Evolutionary conservation across 352 stramenopile species (phyloP).

Genomic region (Globisporangium lucens): DNA sequence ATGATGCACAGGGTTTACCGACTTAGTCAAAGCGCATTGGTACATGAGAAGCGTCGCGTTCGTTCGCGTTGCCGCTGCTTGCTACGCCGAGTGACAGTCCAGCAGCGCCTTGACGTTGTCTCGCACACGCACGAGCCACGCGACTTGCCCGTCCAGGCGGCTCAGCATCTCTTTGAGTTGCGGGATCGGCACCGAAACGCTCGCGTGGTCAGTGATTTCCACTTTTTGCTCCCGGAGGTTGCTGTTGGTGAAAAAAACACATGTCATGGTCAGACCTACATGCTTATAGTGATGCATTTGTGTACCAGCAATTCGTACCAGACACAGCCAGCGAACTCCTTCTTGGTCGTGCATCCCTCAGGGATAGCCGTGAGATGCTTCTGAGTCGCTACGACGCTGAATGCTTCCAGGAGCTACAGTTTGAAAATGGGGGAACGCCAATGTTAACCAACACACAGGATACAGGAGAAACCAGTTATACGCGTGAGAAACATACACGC

Average conservation of each 20-base stretch:
- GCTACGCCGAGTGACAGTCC: constrained; percentile 51
- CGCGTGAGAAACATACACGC: not conserved
- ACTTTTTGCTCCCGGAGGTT: constrained; percentile 71
- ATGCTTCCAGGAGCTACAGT: constrained; percentile 74
- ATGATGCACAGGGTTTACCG: not conserved
- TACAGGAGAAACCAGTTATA: not conserved
- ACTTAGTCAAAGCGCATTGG: not conserved
- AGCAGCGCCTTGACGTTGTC: constrained; percentile 74
- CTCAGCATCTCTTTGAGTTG: constrained; percentile 78
- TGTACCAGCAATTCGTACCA: constrained; percentile 37
- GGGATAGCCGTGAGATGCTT: constrained; percentile 53
- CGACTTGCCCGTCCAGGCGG: constrained; percentile 61
- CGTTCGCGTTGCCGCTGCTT: not conserved
- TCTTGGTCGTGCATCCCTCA: constrained; percentile 64
- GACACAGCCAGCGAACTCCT: constrained; percentile 76
- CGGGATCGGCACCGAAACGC: constrained; percentile 60
- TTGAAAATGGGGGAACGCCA: no score
- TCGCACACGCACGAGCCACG: constrained; percentile 60
- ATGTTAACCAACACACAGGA: not conserved
- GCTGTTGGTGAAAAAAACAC: constrained; percentile 23
- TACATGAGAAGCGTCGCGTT: not conserved
- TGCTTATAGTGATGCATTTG: not conserved
- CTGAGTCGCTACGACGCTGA: constrained; percentile 51
- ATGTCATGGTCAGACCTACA: not conserved
- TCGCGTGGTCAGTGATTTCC: constrained; percentile 77